phyloP scores from a whole-genome alignment of 2,329 filamentous ascomycete species.

The Colletotrichum karsti region DNA sequence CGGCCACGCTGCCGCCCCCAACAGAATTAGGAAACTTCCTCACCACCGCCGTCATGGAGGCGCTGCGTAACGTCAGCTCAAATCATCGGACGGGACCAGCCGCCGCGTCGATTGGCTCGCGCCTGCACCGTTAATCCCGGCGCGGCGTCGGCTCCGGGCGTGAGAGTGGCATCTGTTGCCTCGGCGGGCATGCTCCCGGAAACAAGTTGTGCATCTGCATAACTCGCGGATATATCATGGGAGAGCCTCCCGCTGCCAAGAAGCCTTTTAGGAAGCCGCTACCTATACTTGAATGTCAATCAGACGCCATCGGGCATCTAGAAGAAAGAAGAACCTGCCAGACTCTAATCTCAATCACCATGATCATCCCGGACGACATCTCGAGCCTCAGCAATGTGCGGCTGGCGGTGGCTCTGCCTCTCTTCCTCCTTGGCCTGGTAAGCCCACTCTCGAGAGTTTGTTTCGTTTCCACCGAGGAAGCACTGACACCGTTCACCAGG shows the following conservation, averaged over 20 bases:
- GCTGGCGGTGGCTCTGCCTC: slow-evolving; percentile 12
- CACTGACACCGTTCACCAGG: not conserved
- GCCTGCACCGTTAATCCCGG: not conserved
- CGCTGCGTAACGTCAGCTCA: not conserved
- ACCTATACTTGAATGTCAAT: not conserved
- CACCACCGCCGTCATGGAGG: not conserved
- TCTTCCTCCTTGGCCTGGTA: slow-evolving; percentile 3
- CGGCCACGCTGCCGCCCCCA: not conserved
- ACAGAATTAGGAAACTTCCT: not conserved
- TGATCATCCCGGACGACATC: slow-evolving; percentile 19
- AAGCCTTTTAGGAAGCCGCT: too few relatives aligned
- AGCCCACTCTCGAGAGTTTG: not conserved
- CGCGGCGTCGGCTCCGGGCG: not conserved
- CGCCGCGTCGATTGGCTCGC: slow-evolving; percentile 1
- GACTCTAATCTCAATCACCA: not conserved
- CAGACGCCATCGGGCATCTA: not conserved
- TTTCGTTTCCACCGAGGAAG: not conserved
- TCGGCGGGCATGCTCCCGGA: slow-evolving; percentile 1
- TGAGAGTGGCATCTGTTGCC: not conserved
- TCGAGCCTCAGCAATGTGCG: not conserved
- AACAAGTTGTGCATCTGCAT: slow-evolving; percentile 1
- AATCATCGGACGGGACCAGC: not conserved
- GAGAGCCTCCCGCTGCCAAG: not conserved
- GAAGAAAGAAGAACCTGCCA: not conserved
- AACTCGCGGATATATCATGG: not conserved